Percentiles rank a stretch among this genome's conserved stretches.
phyloP scores from a whole-genome alignment of 192 early-diverging fungal species.

The Backusella macrospora region DNA sequence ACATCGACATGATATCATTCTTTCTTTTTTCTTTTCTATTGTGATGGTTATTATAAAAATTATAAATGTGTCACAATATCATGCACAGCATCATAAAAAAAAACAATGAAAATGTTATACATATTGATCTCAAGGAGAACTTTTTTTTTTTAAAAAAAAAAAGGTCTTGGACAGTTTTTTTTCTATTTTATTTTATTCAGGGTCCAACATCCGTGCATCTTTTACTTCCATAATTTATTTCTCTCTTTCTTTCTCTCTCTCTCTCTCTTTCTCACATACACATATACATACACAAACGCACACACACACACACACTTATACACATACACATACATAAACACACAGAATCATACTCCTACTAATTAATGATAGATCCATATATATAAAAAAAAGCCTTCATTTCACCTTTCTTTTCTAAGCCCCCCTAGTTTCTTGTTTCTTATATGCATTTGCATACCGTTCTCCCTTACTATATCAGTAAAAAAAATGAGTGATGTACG shows the following conservation, averaged over 20 bases:
- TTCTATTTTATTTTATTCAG: slow-evolving; percentile 12
- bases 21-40: not conserved
- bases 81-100: slow-evolving; percentile 7
- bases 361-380: not conserved
- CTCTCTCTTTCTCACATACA: no score
- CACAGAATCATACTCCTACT: not conserved
- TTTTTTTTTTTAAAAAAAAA: no score
- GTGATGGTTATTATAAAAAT: not conserved
- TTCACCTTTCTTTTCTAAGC: not conserved
- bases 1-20: not conserved
- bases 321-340: no score
- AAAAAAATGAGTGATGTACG: not conserved
- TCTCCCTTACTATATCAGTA: slow-evolving; percentile 5
- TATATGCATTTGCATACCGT: slow-evolving; percentile 11
- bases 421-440: slow-evolving; percentile 1
- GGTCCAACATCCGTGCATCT: slow-evolving; percentile 11
- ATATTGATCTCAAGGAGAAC: slow-evolving; percentile 3
- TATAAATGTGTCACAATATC: not conserved
- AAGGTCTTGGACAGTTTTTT: slow-evolving; percentile 7
- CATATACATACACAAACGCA: no score
- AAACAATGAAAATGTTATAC: slow-evolving; percentile 1
- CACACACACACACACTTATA: no score
- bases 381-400: slow-evolving; percentile 6
- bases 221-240: slow-evolving; percentile 8
- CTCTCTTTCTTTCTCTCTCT: no score